phyloP scores from a whole-genome alignment of 2,329 filamentous ascomycete species.

The Aspergillus texensis region DNA sequence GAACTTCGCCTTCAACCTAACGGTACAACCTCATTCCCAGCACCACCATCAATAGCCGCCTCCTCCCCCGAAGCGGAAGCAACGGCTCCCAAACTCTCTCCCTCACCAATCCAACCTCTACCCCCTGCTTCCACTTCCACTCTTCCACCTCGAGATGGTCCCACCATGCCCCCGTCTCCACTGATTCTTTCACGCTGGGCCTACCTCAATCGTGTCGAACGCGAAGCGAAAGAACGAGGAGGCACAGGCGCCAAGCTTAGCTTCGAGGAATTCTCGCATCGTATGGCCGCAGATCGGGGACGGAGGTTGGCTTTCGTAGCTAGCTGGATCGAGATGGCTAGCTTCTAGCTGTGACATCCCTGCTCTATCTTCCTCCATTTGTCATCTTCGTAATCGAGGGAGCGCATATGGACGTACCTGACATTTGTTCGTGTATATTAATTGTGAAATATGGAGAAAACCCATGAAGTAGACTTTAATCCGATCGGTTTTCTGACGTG shows the following conservation, averaged over 20 bases:
- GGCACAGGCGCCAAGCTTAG: constrained; percentile 74
- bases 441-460: background rate
- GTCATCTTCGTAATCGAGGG: background rate
- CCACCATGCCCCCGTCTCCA: constrained; percentile 22
- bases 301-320: constrained; percentile 78
- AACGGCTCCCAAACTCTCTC: constrained; percentile 38
- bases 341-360: constrained; percentile 48
- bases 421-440: background rate
- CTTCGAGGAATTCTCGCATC: constrained; percentile 76
- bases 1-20: constrained; percentile 44
- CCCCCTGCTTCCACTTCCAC: constrained; percentile 24
- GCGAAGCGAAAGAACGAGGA: constrained; percentile 69
- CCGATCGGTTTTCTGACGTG: background rate
- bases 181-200: constrained; percentile 50
- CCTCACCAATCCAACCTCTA: constrained; percentile 37
- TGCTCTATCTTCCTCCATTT: background rate
- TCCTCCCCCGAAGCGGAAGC: constrained; percentile 37
- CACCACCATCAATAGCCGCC: constrained; percentile 33
- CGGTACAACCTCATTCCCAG: constrained; percentile 33
- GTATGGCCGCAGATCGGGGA: constrained; percentile 70
- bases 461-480: background rate
- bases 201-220: constrained; percentile 65
- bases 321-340: constrained; percentile 82
- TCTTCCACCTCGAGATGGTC: constrained; percentile 18
- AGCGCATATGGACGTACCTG: background rate